Conservation (phyloP, 139 green algal genomes). For the Coccomyxa sp. region DNA sequence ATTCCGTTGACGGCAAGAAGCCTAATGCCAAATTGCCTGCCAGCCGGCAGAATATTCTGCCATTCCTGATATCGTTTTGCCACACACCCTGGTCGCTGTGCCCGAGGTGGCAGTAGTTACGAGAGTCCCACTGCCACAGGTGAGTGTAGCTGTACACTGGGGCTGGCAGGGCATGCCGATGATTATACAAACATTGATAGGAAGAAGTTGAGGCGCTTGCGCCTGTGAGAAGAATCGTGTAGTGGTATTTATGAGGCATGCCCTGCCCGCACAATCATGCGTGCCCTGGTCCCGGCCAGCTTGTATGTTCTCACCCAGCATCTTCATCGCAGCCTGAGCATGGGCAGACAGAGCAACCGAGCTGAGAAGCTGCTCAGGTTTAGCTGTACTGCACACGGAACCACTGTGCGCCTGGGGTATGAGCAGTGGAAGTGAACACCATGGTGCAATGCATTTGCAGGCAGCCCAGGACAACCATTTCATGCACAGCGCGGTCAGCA, state of each 20-base stretch:
- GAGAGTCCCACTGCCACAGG: no score
- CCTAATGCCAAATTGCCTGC: no score
- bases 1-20: no score
- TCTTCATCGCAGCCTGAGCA: not conserved
- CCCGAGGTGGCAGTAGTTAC: no score
- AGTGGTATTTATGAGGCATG: not conserved
- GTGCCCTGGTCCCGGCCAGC: not conserved
- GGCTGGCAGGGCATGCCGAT: not conserved
- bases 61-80: no score
- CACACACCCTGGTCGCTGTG: no score
- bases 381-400: no score
- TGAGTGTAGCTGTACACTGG: not conserved
- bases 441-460: not conserved
- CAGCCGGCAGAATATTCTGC: no score
- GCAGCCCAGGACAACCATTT: constrained; percentile 89
- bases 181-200: constrained; percentile 4
- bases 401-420: no score
- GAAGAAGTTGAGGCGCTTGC: constrained; percentile 3
- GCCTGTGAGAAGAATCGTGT: not conserved
- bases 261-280: not conserved
- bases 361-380: no score
- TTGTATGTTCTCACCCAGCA: not conserved
- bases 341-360: no score
- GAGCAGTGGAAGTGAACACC: no score
- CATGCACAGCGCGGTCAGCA: constrained; percentile 60